Evolutionary conservation across 805 yeast species (phyloP), one percentile per base, ranked within the genome.

Genomic region (Ogataea degrootiae): DNA sequence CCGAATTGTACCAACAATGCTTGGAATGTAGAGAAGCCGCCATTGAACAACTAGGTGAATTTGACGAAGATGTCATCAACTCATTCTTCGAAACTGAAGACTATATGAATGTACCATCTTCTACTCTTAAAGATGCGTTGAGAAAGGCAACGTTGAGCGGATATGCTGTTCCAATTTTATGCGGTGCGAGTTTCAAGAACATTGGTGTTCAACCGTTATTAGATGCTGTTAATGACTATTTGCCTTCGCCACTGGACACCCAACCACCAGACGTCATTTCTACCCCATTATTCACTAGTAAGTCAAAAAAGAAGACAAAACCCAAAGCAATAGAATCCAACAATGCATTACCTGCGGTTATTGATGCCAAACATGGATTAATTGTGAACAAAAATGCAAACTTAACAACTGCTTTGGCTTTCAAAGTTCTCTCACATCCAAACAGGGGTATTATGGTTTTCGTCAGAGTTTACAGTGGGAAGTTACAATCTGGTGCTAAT

Each of bases 131-230:
- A 39, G 56, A 61, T 15, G 84, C 96, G 0, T 73, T 94, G 7
- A 71, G 87, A 44, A 69, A 67, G 22, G 81, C 86, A 2, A 87
- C 96, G 0, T 53, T 88, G 6, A 62, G 64, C 1, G 75, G 77
- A 42, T 65, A 69, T 36, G 73, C 87, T 1, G 77, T 84, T 0
- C 97, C 99, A 0, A 87, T 94, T 0, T 67, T 91, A 35, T 90
- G 97, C 66, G 99, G 99, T 12, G 87, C 97, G 2, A 86, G 96
- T 46, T 94, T 92, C 67, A 78, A 75, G 55, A 92, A 92, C 63
- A 86, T 92, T 41, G 99, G 99, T 23, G 96, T 94, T 2, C 98
- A 94, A 62, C 97, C 98, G 1, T 69, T 94, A 42, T 67, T 94
- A 66, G 97, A 92, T 65, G 91, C 95, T 0, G 76, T 91, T 12